Evolutionary conservation across 1,284 basidiomycete species (phyloP), one percentile per base, ranked within the genome.

Genomic region (Filobasidium uniguttulatum): DNA sequence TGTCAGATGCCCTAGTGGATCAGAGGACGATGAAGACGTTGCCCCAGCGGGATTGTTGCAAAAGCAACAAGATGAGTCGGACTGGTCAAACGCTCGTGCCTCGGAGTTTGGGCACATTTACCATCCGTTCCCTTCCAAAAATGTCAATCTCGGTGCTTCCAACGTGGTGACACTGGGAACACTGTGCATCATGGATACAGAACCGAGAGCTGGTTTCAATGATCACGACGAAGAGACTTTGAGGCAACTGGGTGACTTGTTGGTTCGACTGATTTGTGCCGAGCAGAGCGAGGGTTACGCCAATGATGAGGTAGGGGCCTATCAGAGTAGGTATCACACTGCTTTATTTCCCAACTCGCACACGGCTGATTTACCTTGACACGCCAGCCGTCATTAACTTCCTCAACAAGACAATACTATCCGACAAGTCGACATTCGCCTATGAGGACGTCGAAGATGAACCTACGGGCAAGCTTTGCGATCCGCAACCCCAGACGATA

Each of bases 231-330:
- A 58, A 44, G 53, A 43, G 2, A 59, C 66, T 12, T 52, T 69
- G 28, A 47, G 59, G 6, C 60, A 64, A 17, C 49, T 69, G 8
- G 63, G 64, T 17, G 62, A 63, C 49, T 64, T 66, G 59, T 59
- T 67, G 14, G 65, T 69, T 12, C 64, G 31, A 20, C 29, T 15
- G 14, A 50, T 50, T 2, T 50, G 49, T 25, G 28, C 49, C 26
- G 49, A 60, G 50, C 66, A 68, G 38, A 53, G 66, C 9, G 62
- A 62, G 5, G 63, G 63, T 0, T 48, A 64, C 43, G 62, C 62
- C 29, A 57, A 61, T 49, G n/a, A 30, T 7, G 36, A 34, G 19
- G 46, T 49, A 20, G 38, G 19, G n/a, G 29, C n/a, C 5, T 26
- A 40, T 30, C n/a, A 28, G 10, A 41, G 46, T 52, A 20, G 49